These are phyloP conservation scores for Ricinus communis DNA, from an alignment of 345 rosid species.

Conservation along the genomic window DNA sequence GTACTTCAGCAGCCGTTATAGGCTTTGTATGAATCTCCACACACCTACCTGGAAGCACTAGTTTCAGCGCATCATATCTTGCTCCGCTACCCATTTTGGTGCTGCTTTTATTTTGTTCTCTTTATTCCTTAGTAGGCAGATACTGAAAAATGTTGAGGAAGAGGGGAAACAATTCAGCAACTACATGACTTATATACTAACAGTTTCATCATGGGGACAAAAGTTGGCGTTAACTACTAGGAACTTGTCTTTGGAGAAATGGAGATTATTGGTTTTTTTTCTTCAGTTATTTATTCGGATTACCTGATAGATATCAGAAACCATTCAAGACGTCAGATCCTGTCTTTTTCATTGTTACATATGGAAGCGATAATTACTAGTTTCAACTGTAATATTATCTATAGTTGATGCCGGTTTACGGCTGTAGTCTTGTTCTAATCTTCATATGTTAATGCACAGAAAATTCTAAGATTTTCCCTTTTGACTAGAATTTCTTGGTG, in stretches of 20 bases:
- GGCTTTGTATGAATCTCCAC: conserved; percentile 39
- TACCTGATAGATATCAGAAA: not conserved
- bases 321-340: no score
- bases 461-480: no score
- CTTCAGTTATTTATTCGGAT: not conserved
- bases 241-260: not conserved
- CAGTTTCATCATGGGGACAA: not conserved
- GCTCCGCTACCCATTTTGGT: conserved; percentile 5
- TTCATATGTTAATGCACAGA: no score
- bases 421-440: not conserved
- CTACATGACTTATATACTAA: not conserved
- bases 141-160: not conserved
- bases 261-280: not conserved
- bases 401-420: not conserved
- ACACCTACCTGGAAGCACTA: conserved; percentile 42
- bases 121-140: not conserved
- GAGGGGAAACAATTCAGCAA: not conserved
- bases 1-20: conserved; percentile 39
- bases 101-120: not conserved
- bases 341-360: conserved; percentile 13
- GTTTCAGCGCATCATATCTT: conserved; percentile 28
- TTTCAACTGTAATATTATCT: not conserved
- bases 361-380: not conserved
- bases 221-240: not conserved
- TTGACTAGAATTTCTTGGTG: no score